A percentile compares a stretch with the other conserved stretches of the same genome.
Conservation (phyloP, 2,329 filamentous ascomycete genomes). For the Myotisia sp. region DNA sequence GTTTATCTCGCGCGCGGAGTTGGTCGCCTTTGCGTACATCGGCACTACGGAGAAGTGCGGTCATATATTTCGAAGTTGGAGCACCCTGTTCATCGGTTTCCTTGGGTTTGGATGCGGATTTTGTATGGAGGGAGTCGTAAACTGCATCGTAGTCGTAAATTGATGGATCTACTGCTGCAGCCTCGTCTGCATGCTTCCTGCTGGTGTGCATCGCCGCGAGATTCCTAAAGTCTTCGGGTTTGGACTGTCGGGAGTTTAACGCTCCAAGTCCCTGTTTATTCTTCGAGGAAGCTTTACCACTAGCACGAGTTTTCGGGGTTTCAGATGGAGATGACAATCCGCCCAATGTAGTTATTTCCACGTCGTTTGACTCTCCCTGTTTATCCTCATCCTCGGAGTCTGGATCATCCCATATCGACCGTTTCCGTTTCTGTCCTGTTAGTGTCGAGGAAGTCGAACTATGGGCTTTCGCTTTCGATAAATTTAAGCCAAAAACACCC, state of each 20-base stretch:
- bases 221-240: slow-evolving; percentile 24
- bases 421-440: slow-evolving; percentile 34
- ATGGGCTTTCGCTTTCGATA: slow-evolving; percentile 24
- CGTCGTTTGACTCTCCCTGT: slow-evolving; percentile 7
- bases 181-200: slow-evolving; percentile 31
- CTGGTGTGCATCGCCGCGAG: slow-evolving; percentile 34
- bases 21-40: slow-evolving; percentile 50
- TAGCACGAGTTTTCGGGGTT: slow-evolving; percentile 1
- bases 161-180: slow-evolving; percentile 31
- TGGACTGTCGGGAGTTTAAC: no score
- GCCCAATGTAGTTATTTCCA: slow-evolving; percentile 28
- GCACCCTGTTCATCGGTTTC: slow-evolving; percentile 11
- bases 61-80: slow-evolving; percentile 45
- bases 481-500: slow-evolving; percentile 31
- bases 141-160: slow-evolving; percentile 38
- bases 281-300: neutral
- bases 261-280: neutral
- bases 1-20: slow-evolving; percentile 45
- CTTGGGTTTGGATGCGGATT: slow-evolving; percentile 18
- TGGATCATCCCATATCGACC: slow-evolving; percentile 33
- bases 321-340: slow-evolving; percentile 15
- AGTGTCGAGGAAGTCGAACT: slow-evolving; percentile 17
- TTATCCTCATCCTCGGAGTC: slow-evolving; percentile 21
- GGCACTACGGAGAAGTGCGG: slow-evolving; percentile 43
- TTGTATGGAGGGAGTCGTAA: slow-evolving; percentile 35